Evolutionary conservation across 2,329 filamentous ascomycete genomes (phyloP).

Genomic region (Cladophialophora immunda): DNA sequence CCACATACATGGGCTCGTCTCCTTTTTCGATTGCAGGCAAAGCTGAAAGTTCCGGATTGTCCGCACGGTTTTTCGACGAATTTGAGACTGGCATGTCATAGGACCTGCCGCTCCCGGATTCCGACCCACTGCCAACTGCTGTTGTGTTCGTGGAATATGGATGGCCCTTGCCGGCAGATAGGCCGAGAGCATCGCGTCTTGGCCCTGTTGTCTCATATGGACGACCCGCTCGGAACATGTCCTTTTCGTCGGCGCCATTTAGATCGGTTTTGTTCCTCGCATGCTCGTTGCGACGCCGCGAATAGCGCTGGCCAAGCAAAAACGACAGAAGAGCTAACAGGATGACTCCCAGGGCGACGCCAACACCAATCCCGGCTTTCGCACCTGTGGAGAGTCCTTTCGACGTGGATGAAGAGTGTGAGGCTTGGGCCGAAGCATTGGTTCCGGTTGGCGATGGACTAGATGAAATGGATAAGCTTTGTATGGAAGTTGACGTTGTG

Average conservation of each 20-base stretch:
- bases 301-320: slow-evolving; percentile 30
- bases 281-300: slow-evolving; percentile 22
- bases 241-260: slow-evolving; percentile 25
- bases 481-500: slow-evolving; percentile 4
- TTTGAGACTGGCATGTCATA: slow-evolving; percentile 13
- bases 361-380: slow-evolving; percentile 37
- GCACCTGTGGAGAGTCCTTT: slow-evolving; percentile 33
- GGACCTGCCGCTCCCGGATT: slow-evolving; percentile 21
- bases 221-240: slow-evolving; percentile 31
- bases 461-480: slow-evolving; percentile 1
- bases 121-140: slow-evolving; percentile 23
- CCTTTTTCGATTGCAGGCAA: slow-evolving; percentile 28
- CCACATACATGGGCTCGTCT: slow-evolving; percentile 35
- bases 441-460: slow-evolving; percentile 7
- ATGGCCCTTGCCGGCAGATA: slow-evolving; percentile 11
- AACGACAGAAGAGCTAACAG: slow-evolving; percentile 25
- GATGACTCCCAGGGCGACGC: slow-evolving; percentile 30
- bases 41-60: slow-evolving; percentile 26
- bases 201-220: slow-evolving; percentile 31
- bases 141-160: slow-evolving; percentile 26
- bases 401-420: slow-evolving; percentile 18
- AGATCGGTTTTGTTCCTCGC: background rate
- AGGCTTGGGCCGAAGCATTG: slow-evolving; percentile 9
- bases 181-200: background rate
- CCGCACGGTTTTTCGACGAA: slow-evolving; percentile 8